Percentiles rank a stretch among this genome's conserved stretches.
These are phyloP conservation scores for Pseudogymnoascus sp. DNA, from an alignment of 2,329 filamentous ascomycete species.

Conservation along the genomic window DNA sequence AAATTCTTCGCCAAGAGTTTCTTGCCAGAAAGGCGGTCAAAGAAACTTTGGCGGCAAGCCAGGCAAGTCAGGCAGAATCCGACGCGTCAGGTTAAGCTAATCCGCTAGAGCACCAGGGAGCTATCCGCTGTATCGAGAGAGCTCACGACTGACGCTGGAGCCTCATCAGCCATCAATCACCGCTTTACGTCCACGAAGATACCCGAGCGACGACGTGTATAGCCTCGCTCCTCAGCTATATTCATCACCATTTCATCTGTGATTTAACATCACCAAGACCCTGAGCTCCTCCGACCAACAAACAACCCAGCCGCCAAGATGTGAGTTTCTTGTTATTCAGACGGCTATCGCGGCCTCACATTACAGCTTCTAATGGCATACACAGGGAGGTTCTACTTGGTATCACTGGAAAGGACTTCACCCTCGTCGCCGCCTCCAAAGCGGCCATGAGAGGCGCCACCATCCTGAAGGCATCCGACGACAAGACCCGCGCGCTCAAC, in stretches of 20 bases:
- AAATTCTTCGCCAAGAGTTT: constrained; percentile 11
- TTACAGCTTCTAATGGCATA: constrained; percentile 9
- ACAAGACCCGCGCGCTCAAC: constrained; percentile 92
- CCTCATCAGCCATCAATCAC: constrained; percentile 10
- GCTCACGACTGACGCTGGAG: constrained; percentile 7
- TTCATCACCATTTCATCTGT: constrained; percentile 19
- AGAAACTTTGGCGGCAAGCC: neutral
- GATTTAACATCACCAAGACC: constrained; percentile 19
- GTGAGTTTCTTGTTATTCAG: constrained; percentile 19
- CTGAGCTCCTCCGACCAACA: neutral
- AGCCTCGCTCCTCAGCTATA: constrained; percentile 19
- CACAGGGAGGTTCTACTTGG: constrained; percentile 92
- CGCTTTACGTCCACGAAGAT: constrained; percentile 2
- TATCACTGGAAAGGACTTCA: constrained; percentile 99
- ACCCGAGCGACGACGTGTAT: constrained; percentile 17
- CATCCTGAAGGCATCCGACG: constrained; percentile 88
- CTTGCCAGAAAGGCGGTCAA: constrained; percentile 9
- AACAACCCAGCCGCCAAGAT: constrained; percentile 22
- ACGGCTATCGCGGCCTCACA: constrained; percentile 13
- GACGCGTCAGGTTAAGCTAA: constrained; percentile 11
- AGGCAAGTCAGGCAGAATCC: constrained; percentile 10
- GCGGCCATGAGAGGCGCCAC: constrained; percentile 96
- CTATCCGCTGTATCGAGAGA: constrained; percentile 5
- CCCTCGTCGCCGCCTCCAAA: constrained; percentile 94
- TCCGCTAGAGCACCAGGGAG: constrained; percentile 9